Percentiles rank a stretch among this genome's conserved stretches.
Conservation (phyloP, 2,329 filamentous ascomycete genomes). For the Botrytis pseudocinerea region DNA sequence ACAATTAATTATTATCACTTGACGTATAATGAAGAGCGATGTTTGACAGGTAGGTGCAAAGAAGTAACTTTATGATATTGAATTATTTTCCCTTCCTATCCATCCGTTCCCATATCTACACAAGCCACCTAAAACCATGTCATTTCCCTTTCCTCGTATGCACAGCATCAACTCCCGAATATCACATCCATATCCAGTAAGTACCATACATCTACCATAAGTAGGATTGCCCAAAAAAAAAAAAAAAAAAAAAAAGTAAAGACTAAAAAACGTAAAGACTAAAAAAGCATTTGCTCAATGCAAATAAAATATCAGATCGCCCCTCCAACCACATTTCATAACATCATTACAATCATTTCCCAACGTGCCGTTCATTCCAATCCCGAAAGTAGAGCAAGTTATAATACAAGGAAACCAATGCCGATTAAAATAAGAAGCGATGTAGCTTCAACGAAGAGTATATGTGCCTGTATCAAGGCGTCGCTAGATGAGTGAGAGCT, state of each 20-base stretch:
- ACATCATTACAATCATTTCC: slow-evolving; percentile 23
- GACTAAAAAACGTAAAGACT: background rate
- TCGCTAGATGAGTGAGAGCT: background rate
- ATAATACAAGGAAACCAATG: slow-evolving; percentile 14
- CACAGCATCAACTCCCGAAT: slow-evolving; percentile 13
- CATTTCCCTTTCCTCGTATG: background rate
- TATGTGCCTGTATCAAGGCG: background rate
- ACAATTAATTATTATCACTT: too few relatives aligned
- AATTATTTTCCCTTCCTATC: background rate
- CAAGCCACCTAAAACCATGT: background rate
- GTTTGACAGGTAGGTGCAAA: background rate
- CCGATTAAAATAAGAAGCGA: slow-evolving; percentile 8
- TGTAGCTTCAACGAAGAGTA: slow-evolving; percentile 8
- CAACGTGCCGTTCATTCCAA: slow-evolving; percentile 1
- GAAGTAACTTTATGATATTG: background rate
- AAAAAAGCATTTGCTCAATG: background rate
- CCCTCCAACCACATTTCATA: slow-evolving; percentile 4
- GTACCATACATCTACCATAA: slow-evolving; percentile 10
- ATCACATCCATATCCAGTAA: slow-evolving; percentile 8
- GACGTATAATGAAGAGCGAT: too few relatives aligned
- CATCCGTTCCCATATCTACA: slow-evolving; percentile 10
- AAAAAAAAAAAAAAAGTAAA: background rate
- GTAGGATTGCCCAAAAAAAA: background rate
- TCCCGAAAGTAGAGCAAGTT: background rate
- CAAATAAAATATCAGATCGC: background rate